These are phyloP conservation scores for Termitomyces sp. DNA, from an alignment of 768 basidiomycete species.

Conservation along the genomic window DNA sequence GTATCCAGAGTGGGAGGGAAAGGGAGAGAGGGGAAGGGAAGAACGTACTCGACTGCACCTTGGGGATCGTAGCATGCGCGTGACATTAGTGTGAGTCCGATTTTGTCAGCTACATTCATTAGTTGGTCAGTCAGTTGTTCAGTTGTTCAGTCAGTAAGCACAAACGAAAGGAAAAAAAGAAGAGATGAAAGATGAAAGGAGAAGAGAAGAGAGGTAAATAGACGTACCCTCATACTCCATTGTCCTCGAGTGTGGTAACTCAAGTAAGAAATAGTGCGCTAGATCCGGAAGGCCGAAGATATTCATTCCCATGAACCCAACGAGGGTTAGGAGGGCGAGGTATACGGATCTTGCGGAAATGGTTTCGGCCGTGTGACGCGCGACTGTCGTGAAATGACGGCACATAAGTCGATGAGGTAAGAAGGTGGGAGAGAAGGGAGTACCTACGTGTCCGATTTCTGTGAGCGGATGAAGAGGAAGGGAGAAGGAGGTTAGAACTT, in stretches of 20 bases:
- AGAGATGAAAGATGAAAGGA: no score
- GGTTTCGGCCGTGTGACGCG: slow-evolving; percentile 50
- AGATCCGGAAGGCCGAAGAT: slow-evolving; percentile 42
- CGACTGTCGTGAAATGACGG: slow-evolving; percentile 25
- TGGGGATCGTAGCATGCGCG: slow-evolving; percentile 85
- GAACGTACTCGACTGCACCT: slow-evolving; percentile 66
- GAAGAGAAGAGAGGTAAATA: not conserved
- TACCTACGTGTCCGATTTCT: slow-evolving; percentile 84
- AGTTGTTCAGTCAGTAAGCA: not conserved
- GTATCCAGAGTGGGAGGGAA: not conserved
- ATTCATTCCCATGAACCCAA: slow-evolving; percentile 49
- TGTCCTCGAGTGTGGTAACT: slow-evolving; percentile 80
- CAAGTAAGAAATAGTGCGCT: slow-evolving; percentile 50
- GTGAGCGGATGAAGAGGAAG: not conserved
- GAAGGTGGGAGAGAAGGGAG: not conserved
- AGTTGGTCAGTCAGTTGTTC: not conserved
- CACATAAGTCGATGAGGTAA: not conserved
- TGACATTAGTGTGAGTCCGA: slow-evolving; percentile 79
- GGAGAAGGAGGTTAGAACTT: not conserved
- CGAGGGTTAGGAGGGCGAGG: slow-evolving; percentile 36
- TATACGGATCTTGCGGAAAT: slow-evolving; percentile 47
- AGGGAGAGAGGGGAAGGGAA: not conserved
- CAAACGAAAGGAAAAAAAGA: no score
- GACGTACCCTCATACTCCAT: slow-evolving; percentile 75
- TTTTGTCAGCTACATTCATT: slow-evolving; percentile 66